Evolutionary conservation across 1,139 yeast genomes (phyloP).

Genomic region (Saccharomyces hybrid): DNA sequence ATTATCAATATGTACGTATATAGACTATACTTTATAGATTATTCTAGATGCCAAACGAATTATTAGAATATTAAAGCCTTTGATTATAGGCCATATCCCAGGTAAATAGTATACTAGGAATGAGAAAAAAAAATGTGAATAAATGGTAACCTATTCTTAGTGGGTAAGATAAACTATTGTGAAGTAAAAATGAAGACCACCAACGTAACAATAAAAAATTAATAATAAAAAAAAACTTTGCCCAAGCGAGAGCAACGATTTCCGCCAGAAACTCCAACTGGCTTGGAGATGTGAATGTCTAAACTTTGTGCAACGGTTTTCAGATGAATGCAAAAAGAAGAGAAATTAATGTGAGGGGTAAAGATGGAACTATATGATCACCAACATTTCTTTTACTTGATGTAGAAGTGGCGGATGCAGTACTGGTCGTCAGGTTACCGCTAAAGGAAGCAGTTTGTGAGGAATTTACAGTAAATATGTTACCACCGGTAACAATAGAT

Average conservation of each 20-base stretch:
- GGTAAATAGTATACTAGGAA: neutral
- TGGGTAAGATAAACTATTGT: neutral
- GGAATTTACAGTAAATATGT: slow-evolving; percentile 18
- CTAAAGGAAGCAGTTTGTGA: neutral
- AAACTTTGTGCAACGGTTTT: neutral
- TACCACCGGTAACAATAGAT: slow-evolving; percentile 15
- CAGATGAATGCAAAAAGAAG: neutral
- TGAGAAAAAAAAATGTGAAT: neutral
- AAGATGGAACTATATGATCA: neutral
- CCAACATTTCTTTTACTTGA: neutral
- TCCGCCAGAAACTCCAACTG: neutral
- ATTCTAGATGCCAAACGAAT: neutral
- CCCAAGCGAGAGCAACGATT: neutral
- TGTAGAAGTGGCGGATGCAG: neutral
- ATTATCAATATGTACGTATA: neutral
- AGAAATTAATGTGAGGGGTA: neutral
- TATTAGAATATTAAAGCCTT: neutral
- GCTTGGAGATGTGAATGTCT: neutral
- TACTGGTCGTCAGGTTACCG: neutral
- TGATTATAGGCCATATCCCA: neutral
- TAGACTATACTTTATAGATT: neutral
- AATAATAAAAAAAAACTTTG: neutral
- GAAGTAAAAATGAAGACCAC: neutral
- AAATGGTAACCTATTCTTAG: neutral
- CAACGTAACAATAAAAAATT: neutral